Conservation (phyloP, 2,329 filamentous ascomycete species). For the Orbilia quercus region DNA sequence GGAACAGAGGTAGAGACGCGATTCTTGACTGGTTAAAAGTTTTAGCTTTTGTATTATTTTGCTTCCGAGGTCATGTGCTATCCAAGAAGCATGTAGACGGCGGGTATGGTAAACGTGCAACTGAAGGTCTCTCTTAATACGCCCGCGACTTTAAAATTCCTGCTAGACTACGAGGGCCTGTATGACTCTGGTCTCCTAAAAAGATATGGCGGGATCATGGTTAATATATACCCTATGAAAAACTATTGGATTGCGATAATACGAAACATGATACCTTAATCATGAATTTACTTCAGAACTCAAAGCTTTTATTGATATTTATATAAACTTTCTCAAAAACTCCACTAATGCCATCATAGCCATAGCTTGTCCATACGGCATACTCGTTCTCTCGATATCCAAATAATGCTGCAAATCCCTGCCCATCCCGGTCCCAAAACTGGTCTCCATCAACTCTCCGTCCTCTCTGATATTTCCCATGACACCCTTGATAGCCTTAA, state of each 20-base stretch:
- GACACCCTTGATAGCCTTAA: constrained; percentile 75
- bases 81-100: constrained; percentile 4
- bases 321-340: constrained; percentile 73
- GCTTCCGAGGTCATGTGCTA: neutral
- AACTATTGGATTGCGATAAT: constrained; percentile 17
- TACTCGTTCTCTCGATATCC: constrained; percentile 79
- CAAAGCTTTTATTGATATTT: constrained; percentile 34
- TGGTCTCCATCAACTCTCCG: constrained; percentile 78
- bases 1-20: neutral
- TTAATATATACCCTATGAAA: no score
- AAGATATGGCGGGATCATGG: no score
- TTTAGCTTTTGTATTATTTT: neutral
- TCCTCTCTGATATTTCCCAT: constrained; percentile 73
- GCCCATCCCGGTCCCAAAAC: constrained; percentile 84
- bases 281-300: neutral
- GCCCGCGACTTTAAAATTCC: no score
- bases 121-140: neutral
- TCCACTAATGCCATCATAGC: constrained; percentile 84
- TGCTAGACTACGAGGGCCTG: no score
- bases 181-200: no score
- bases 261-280: neutral
- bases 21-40: no score
- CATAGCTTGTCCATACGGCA: constrained; percentile 88
- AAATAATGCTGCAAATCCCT: constrained; percentile 79
- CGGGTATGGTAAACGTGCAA: neutral